A percentile compares a stretch with the other conserved stretches of the same genome.
Evolutionary conservation across 1,284 basidiomycete species (phyloP).

Genomic region (Naganishia sp.): DNA sequence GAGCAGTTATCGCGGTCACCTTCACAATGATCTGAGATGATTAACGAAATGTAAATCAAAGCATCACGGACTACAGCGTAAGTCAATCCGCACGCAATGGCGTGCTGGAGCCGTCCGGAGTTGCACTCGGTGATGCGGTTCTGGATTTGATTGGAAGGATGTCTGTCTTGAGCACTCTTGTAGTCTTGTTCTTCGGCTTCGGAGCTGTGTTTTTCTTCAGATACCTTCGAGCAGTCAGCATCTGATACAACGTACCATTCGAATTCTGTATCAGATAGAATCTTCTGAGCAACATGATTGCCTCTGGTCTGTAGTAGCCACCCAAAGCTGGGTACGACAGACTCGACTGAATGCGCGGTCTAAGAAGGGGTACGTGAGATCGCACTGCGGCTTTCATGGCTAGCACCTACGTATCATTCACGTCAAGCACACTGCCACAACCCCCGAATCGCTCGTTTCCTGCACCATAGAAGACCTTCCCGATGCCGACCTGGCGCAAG

Average conservation of each 20-base stretch:
- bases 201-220: constrained; percentile 43
- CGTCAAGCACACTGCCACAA: constrained; percentile 89
- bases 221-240: not conserved
- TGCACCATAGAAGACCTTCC: constrained; percentile 88
- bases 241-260: constrained; percentile 66
- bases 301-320: constrained; percentile 85
- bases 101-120: constrained; percentile 15
- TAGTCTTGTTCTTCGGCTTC: constrained; percentile 53
- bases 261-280: constrained; percentile 96
- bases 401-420: constrained; percentile 70
- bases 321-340: constrained; percentile 68
- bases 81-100: not conserved
- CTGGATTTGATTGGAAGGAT: constrained; percentile 46
- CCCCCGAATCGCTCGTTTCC: constrained; percentile 97
- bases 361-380: not conserved
- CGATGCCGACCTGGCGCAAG: constrained; percentile 87
- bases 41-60: not conserved
- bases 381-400: not conserved
- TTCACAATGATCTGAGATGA: not conserved
- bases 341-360: constrained; percentile 16
- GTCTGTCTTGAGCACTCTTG: constrained; percentile 53
- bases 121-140: constrained; percentile 15
- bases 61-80: too few species aligned
- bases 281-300: constrained; percentile 88
- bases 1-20: too few species aligned